Percentiles rank a stretch among this genome's conserved stretches.
Conservation (phyloP, 2,329 filamentous ascomycete species). For the Xylaria arbuscula region DNA sequence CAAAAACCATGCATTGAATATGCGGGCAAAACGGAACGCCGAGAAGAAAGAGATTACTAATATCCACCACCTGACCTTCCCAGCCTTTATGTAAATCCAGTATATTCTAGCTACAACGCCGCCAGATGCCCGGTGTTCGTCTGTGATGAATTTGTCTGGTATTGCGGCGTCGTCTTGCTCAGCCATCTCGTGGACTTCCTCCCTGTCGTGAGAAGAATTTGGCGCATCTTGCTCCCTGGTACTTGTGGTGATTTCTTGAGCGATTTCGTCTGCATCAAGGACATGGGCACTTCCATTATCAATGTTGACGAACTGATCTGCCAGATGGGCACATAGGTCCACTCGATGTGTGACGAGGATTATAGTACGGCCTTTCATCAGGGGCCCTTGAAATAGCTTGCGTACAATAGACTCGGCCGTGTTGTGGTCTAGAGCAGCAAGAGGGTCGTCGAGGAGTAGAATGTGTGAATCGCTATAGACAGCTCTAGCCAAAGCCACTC, state of each 20-base stretch:
- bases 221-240: slow-evolving; percentile 43
- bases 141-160: slow-evolving; percentile 81
- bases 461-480: slow-evolving; percentile 69
- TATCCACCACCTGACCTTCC: slow-evolving; percentile 78
- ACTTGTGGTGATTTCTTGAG: slow-evolving; percentile 52
- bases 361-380: slow-evolving; percentile 72
- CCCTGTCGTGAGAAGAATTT: slow-evolving; percentile 47
- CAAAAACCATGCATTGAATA: slow-evolving; percentile 81
- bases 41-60: slow-evolving; percentile 71
- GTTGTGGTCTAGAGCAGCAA: slow-evolving; percentile 71
- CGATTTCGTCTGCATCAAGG: slow-evolving; percentile 59
- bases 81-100: slow-evolving; percentile 86
- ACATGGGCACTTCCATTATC: slow-evolving; percentile 67
- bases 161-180: slow-evolving; percentile 62
- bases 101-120: slow-evolving; percentile 81
- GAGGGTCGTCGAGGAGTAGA: slow-evolving; percentile 70
- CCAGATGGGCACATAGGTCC: slow-evolving; percentile 79
- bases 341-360: slow-evolving; percentile 85
- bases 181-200: slow-evolving; percentile 44
- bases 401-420: slow-evolving; percentile 72
- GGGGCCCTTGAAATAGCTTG: slow-evolving; percentile 68
- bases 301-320: slow-evolving; percentile 79
- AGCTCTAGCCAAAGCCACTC: slow-evolving; percentile 71
- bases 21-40: slow-evolving; percentile 70
- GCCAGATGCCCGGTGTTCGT: slow-evolving; percentile 79